Evolutionary conservation across 2,329 filamentous ascomycete genomes (phyloP), one percentile per base, ranked within the genome.

Genomic region (Phoma sp.): DNA sequence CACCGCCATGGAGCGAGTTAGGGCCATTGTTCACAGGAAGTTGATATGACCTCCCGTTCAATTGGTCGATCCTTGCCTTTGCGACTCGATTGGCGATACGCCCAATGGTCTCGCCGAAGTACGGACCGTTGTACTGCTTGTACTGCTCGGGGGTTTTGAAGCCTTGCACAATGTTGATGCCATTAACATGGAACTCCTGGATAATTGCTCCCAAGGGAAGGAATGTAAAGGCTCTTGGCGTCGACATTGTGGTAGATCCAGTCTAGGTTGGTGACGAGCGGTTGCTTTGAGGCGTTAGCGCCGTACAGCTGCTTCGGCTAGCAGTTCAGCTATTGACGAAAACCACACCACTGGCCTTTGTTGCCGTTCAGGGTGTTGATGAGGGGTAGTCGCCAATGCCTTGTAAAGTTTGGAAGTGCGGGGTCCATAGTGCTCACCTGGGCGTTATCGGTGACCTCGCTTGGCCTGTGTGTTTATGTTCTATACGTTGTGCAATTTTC

Each of bases 81-180:
- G 85, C 84, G 72, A 96, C 86, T 52, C 93, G 88, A 79, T 98
- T 98, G 57, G 92, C 84, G 25, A 86, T 81, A 32, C 85, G 90
- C 49, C 95, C 95, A 73, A 98, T 96, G 37, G 92, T 98, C 74
- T 93, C 93, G 60, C 95, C 93, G 72, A 96, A 98, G 80, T 87
- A 93, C 1, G 91, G 87, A 10, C 76, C 79, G 78, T 95, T 93
- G 80, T 93, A 60, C 64, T 85, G 78, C 61, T 83, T 83, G 78
- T 97, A 97, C 56, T 88, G 84, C 37, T 89, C 85, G 47, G 89
- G 84, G 12, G 83, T 87, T 15, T 90, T 85, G 78, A 97, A 97
- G 47, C 88, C 87, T 64, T 95, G 90, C 18, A 97, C 93, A 62
- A 99, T 95, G 79, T 97, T 95, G 72, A 85, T 80, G 60, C 86